Conservation (phyloP, 306 rosid species). For the Quercus agrifolia region DNA sequence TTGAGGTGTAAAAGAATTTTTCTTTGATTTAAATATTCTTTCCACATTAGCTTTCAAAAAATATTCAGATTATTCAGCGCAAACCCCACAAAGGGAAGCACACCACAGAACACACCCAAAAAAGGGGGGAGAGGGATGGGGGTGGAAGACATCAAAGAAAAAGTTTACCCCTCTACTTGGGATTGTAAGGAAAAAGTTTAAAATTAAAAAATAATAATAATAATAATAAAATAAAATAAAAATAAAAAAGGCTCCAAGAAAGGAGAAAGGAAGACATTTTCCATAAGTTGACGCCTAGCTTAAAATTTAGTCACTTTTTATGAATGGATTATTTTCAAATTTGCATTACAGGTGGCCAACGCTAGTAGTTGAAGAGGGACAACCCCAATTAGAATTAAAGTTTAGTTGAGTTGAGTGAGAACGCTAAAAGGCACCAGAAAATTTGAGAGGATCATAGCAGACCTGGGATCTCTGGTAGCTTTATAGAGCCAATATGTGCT, state of each 20-base stretch:
- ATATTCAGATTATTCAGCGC: neutral
- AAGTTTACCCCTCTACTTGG: neutral
- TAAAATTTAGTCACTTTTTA: neutral
- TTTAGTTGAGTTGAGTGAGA: neutral
- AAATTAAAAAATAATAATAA: neutral
- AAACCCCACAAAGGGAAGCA: neutral
- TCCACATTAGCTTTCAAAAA: neutral
- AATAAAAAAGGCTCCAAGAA: neutral
- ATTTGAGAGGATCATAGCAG: conserved; percentile 30
- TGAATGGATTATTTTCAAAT: neutral
- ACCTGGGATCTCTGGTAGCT: conserved; percentile 97
- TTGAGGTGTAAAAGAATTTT: neutral
- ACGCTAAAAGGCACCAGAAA: conserved; percentile 12
- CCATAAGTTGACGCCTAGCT: neutral
- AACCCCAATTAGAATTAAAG: neutral
- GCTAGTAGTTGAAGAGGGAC: too few relatives aligned
- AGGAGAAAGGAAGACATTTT: neutral
- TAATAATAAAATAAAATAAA: neutral
- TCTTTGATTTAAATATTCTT: neutral
- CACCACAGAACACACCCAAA: neutral
- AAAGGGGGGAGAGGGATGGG: too few relatives aligned
- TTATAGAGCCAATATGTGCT: conserved; percentile 99
- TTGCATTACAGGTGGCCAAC: neutral
- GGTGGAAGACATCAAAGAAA: neutral
- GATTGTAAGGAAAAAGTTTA: neutral